These are phyloP conservation scores for Eutrema yunnanense DNA, from an alignment of 345 rosid genomes.

Conservation along the genomic window DNA sequence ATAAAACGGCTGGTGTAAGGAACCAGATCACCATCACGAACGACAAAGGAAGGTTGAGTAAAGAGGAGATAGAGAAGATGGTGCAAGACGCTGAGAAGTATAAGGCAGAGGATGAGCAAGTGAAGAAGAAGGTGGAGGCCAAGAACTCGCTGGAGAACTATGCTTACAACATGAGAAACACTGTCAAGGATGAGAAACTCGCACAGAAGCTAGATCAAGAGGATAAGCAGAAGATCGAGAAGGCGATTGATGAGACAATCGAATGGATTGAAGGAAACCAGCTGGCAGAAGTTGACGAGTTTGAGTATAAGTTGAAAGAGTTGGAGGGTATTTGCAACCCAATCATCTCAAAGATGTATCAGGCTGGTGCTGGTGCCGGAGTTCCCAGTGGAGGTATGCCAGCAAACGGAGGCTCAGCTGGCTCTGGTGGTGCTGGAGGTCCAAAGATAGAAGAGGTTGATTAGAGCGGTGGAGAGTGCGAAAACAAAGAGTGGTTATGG, in stretches of 20 bases:
- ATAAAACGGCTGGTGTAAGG: constrained; percentile 43
- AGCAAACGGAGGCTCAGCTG: constrained; percentile 2
- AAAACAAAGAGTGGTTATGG: background rate
- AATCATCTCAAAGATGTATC: constrained; percentile 39
- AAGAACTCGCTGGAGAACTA: constrained; percentile 40
- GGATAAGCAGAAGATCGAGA: constrained; percentile 35
- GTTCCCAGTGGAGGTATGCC: constrained; percentile 16
- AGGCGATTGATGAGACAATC: constrained; percentile 32
- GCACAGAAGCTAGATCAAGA: constrained; percentile 27
- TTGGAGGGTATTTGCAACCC: constrained; percentile 40
- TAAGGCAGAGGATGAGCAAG: constrained; percentile 40
- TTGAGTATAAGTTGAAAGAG: constrained; percentile 41
- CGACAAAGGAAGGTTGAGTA: constrained; percentile 41
- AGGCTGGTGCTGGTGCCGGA: constrained; percentile 25
- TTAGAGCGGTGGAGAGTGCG: background rate
- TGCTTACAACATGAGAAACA: constrained; percentile 43
- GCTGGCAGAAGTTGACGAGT: constrained; percentile 40
- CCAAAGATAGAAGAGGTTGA: constrained; percentile 55
- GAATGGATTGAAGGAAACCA: constrained; percentile 46
- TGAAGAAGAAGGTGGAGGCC: constrained; percentile 44
- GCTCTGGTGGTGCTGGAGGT: constrained; percentile 26
- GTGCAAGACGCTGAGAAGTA: constrained; percentile 45
- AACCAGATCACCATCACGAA: constrained; percentile 43
- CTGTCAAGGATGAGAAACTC: constrained; percentile 37
- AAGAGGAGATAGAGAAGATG: constrained; percentile 42